Base-by-base conservation (phyloP, 2,329 filamentous ascomycete genomes). In the Paraphaeosphaeria sporulosa region DNA sequence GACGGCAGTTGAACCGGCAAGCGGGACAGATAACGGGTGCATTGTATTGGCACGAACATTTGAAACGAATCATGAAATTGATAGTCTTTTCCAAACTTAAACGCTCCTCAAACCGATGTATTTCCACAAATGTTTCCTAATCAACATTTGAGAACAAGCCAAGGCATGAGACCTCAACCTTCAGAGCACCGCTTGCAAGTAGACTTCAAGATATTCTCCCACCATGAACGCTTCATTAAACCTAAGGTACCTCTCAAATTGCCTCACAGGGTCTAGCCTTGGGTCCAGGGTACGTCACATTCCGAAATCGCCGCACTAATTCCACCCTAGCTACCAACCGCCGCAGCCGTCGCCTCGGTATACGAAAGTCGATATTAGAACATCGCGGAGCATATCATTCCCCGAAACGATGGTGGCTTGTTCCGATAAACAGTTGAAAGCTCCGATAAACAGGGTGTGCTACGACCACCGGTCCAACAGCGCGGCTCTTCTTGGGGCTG, bases 291-390 rank as follows among this genome's bases (percentile, higher is more conserved):
- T n/a, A n/a, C n/a, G n/a, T n/a, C 13, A 3, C 25, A 27, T 9
- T 52, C 27, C 15, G 19, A 30, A 38, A 44, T 12, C 21, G 40
- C 23, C 25, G 25, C 17, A 17, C 27, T 49, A 34, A 10, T n/a
- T 15, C 13, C 27, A 34, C 25, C 27, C n/a, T 49, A 49, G 47
- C 47, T 27, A 27, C 34, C 25, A 17, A 19, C 15, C 27, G 27
- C 25, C 12, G 25, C 47, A 32, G 47, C 51, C 38, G 51, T 54
- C 43, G 51, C 38, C 38, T 54, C 51, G 51, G 51, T 44, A 25
- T 30, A 43, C 40, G 40, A 54, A 54, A 54, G 32, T 44, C 23
- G 42, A 53, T 43, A 44, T n/a, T n/a, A n/a, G n/a, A n/a, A n/a
- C n/a, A n/a, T n/a, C n/a, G 13, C 17, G 40, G 36, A 27, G 7